phyloP scores from a whole-genome alignment of 257 asterid genomes.

The Solanum clarkiae region DNA sequence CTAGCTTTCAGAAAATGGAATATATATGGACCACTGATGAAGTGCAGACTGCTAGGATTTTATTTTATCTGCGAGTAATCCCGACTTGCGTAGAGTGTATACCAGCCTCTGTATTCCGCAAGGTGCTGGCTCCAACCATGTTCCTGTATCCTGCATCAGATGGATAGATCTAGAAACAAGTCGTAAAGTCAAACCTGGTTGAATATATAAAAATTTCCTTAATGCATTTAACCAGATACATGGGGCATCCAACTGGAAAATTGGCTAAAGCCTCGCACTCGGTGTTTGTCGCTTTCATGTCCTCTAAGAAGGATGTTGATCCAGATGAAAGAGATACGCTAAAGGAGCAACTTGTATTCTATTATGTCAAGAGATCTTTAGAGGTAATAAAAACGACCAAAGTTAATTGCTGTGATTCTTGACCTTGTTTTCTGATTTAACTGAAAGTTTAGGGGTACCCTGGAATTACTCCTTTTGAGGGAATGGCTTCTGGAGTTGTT shows the following conservation, averaged over 20 bases:
- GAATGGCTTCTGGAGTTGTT: constrained; percentile 90
- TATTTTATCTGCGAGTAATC: constrained; percentile 81
- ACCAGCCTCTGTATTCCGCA: constrained; percentile 54
- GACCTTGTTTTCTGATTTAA: constrained; percentile 4
- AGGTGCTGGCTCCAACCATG: constrained; percentile 67
- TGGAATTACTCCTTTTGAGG: constrained; percentile 72
- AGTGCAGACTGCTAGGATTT: constrained; percentile 84
- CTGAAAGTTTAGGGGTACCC: constrained; percentile 58
- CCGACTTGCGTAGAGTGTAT: constrained; percentile 64
- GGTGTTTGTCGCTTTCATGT: constrained; percentile 64
- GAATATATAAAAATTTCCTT: constrained; percentile 18
- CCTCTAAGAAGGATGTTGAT: constrained; percentile 62
- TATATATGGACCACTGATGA: constrained; percentile 70
- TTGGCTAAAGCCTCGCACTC: constrained; percentile 83
- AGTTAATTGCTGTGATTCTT: background rate
- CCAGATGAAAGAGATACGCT: constrained; percentile 52
- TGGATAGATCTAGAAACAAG: background rate
- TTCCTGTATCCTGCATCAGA: constrained; percentile 71
- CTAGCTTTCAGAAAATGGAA: constrained; percentile 14
- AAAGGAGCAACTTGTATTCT: constrained; percentile 89
- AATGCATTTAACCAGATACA: constrained; percentile 39
- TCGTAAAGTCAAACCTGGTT: background rate
- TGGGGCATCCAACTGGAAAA: constrained; percentile 86
- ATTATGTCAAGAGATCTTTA: constrained; percentile 67
- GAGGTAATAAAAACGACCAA: constrained; percentile 43